A percentile compares a stretch with the other conserved stretches of the same genome.
phyloP scores from a whole-genome alignment of 768 basidiomycete genomes.

The Suillus spraguei region DNA sequence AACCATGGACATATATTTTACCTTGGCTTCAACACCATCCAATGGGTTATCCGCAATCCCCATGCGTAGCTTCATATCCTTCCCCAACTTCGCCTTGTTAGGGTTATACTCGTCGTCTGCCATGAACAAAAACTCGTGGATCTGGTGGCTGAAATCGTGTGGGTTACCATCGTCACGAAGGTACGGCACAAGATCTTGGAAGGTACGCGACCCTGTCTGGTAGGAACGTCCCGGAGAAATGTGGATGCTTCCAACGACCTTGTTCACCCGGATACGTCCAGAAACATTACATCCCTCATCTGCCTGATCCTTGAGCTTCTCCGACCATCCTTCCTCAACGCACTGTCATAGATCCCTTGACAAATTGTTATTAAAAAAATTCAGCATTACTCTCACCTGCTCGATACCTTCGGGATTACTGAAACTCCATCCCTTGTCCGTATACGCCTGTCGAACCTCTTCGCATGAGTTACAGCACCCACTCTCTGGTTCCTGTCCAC shows the following conservation, averaged over 20 bases:
- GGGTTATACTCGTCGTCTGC: conserved; percentile 82
- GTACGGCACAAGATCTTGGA: conserved; percentile 93
- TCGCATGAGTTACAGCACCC: conserved; percentile 98
- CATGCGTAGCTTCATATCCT: conserved; percentile 67
- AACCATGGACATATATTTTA: conserved; percentile 33
- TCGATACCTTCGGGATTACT: conserved; percentile 87
- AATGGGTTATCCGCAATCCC: conserved; percentile 79
- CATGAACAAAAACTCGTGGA: conserved; percentile 79
- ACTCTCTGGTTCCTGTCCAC: conserved; percentile 69
- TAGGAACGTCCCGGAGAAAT: conserved; percentile 95
- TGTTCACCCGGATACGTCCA: conserved; percentile 93
- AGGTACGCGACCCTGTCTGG: conserved; percentile 77
- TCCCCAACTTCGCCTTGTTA: conserved; percentile 61
- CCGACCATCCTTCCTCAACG: conserved; percentile 91
- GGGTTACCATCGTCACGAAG: conserved; percentile 83
- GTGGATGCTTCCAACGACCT: conserved; percentile 95
- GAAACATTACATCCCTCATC: conserved; percentile 94
- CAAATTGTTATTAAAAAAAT: neutral
- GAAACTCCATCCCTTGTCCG: conserved; percentile 95
- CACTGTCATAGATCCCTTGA: conserved; percentile 56
- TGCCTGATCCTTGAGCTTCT: conserved; percentile 89
- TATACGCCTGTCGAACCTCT: conserved; percentile 88
- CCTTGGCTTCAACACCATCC: conserved; percentile 62
- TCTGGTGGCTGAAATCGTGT: conserved; percentile 91
- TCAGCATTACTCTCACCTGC: conserved; percentile 61